A percentile compares a stretch with the other conserved stretches of the same genome.
Evolutionary conservation across 148 eudicot genomes (phyloP).

Genomic region (Simmondsia chinensis): DNA sequence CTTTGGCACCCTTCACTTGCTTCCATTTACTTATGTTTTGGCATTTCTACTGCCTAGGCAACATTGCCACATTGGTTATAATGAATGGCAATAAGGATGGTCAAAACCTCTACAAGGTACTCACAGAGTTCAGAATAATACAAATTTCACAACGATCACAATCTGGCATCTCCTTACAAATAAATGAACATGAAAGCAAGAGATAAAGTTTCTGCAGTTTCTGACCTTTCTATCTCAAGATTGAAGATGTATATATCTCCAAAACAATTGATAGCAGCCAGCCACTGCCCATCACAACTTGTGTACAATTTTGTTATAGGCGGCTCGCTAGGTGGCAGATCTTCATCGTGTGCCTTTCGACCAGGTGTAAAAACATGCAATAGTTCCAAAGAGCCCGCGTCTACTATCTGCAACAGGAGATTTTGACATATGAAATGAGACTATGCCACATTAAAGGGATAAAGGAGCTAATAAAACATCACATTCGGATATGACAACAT

Average conservation of each 20-base stretch:
- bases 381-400: slow-evolving; percentile 37
- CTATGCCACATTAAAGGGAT: too few relatives aligned
- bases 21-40: too few relatives aligned
- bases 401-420: slow-evolving; percentile 53
- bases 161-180: too few relatives aligned
- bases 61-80: too few relatives aligned
- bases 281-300: slow-evolving; percentile 92
- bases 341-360: slow-evolving; percentile 42
- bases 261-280: slow-evolving; percentile 83
- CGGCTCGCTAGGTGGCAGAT: slow-evolving; percentile 59
- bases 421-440: background rate
- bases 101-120: too few relatives aligned
- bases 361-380: slow-evolving; percentile 65
- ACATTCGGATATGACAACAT: too few relatives aligned
- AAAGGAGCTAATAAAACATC: too few relatives aligned
- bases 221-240: slow-evolving; percentile 70
- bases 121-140: too few relatives aligned
- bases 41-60: too few relatives aligned
- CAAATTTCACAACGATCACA: background rate
- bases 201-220: background rate
- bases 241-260: slow-evolving; percentile 87
- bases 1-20: too few relatives aligned
- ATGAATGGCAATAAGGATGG: too few relatives aligned
- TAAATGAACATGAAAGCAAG: background rate
- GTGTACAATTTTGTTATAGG: slow-evolving; percentile 76